Conservation (phyloP, 2,329 filamentous ascomycete species). For the Berkeleyomyces rouxiae region DNA sequence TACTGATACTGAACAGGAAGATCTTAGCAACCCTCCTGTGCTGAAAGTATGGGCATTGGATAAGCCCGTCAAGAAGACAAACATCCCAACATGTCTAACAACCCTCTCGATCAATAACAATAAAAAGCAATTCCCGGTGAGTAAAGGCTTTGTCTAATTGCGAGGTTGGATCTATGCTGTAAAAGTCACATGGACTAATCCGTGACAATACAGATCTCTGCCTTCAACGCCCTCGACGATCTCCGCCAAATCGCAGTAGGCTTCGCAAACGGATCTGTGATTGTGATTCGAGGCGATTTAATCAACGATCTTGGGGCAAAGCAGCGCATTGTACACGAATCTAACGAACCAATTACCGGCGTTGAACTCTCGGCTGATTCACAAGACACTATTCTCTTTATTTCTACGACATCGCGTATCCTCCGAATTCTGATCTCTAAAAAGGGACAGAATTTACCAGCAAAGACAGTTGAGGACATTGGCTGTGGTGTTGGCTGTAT, state of each 20-base stretch:
- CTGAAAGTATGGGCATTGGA: slow-evolving; percentile 97
- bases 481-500: slow-evolving; percentile 93
- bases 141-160: slow-evolving; percentile 16
- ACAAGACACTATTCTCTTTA: slow-evolving; percentile 61
- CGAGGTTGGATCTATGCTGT: background rate
- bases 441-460: slow-evolving; percentile 74
- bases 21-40: slow-evolving; percentile 70
- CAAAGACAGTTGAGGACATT: slow-evolving; percentile 72
- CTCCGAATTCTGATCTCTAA: slow-evolving; percentile 75
- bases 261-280: slow-evolving; percentile 89
- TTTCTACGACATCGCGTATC: slow-evolving; percentile 79
- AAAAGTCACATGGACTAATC: background rate
- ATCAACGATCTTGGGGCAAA: slow-evolving; percentile 90
- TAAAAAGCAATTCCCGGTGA: slow-evolving; percentile 77
- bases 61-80: slow-evolving; percentile 85
- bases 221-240: slow-evolving; percentile 74
- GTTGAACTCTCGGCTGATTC: slow-evolving; percentile 45
- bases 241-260: slow-evolving; percentile 86
- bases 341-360: slow-evolving; percentile 87
- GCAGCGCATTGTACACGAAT: slow-evolving; percentile 89
- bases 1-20: slow-evolving; percentile 38
- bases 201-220: slow-evolving; percentile 47
- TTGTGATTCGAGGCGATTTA: slow-evolving; percentile 80
- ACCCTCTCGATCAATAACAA: slow-evolving; percentile 78
- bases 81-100: slow-evolving; percentile 72